Evolutionary conservation across 1,284 basidiomycete species (phyloP).

Genomic region (Marasmius tenuissimus): DNA sequence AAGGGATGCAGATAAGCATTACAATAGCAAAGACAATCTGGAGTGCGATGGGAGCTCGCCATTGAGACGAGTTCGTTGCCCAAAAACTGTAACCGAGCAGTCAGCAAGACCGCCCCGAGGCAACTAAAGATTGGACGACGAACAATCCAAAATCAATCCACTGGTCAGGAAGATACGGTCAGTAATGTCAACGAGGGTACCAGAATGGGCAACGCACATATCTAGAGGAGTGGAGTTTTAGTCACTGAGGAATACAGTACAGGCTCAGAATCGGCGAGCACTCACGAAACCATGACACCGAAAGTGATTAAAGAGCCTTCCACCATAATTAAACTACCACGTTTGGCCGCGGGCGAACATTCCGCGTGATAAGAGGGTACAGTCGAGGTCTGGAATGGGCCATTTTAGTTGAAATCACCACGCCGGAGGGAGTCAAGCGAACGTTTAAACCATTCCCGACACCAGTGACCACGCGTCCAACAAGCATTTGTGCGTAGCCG

Average conservation of each 20-base stretch:
- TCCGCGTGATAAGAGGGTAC: slow-evolving; percentile 68
- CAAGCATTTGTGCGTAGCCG: slow-evolving; percentile 56
- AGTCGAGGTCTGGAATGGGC: slow-evolving; percentile 50
- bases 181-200: background rate
- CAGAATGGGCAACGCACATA: slow-evolving; percentile 25
- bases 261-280: slow-evolving; percentile 12
- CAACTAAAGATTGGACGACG: slow-evolving; percentile 16
- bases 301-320: slow-evolving; percentile 70
- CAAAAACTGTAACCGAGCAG: slow-evolving; percentile 42
- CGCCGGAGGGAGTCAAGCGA: slow-evolving; percentile 16
- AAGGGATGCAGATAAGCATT: slow-evolving; percentile 55
- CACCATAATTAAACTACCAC: slow-evolving; percentile 68
- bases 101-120: too few species aligned
- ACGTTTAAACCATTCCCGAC: slow-evolving; percentile 72
- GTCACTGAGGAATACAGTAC: background rate
- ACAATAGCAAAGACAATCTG: slow-evolving; percentile 65
- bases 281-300: slow-evolving; percentile 69
- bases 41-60: slow-evolving; percentile 70
- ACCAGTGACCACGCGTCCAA: slow-evolving; percentile 63
- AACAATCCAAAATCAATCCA: slow-evolving; percentile 65
- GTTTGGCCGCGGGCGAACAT: slow-evolving; percentile 56
- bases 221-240: slow-evolving; percentile 18
- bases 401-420: background rate
- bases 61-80: slow-evolving; percentile 53
- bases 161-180: slow-evolving; percentile 24